Percentiles rank a stretch among this genome's conserved stretches.
Evolutionary conservation across 441 rosid species (phyloP).

Genomic region (Arabidopsis hybrid): DNA sequence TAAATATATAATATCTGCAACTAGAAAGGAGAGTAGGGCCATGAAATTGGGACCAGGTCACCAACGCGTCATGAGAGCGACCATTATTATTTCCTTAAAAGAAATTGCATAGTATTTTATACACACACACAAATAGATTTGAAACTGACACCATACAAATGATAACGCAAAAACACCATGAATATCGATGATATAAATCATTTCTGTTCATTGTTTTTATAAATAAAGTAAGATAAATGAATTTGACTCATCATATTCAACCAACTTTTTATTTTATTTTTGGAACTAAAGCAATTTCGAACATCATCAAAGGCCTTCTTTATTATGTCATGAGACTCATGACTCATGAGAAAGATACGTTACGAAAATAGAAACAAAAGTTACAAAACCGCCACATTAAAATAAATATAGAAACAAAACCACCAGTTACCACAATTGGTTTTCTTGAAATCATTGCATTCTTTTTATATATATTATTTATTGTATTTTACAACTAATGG

Average conservation of each 20-base stretch:
- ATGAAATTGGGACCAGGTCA: constrained; percentile 45
- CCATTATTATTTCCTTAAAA: constrained; percentile 19
- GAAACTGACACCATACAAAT: constrained; percentile 19
- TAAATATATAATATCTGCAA: constrained; percentile 30
- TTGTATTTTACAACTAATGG: background rate
- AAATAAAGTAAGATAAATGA: background rate
- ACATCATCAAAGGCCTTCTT: constrained; percentile 27
- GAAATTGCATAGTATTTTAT: background rate
- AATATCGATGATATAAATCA: constrained; percentile 22
- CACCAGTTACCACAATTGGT: too few species aligned
- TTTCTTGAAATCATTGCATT: constrained; percentile 11
- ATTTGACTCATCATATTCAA: constrained; percentile 6
- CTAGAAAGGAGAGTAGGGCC: constrained; percentile 40
- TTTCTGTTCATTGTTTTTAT: background rate
- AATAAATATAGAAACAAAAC: constrained; percentile 1
- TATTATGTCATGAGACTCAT: constrained; percentile 36
- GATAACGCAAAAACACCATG: constrained; percentile 25
- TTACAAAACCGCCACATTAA: constrained; percentile 29
- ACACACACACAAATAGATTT: background rate
- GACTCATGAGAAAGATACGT: constrained; percentile 40
- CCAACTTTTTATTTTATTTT: background rate
- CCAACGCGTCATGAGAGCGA: constrained; percentile 48
- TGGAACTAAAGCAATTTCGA: constrained; percentile 17
- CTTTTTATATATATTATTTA: background rate
- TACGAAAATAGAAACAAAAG: constrained; percentile 42